A percentile compares a stretch with the other conserved stretches of the same genome.
Conservation (phyloP, 192 early-diverging fungal genomes). For the Mortierella claussenii region DNA sequence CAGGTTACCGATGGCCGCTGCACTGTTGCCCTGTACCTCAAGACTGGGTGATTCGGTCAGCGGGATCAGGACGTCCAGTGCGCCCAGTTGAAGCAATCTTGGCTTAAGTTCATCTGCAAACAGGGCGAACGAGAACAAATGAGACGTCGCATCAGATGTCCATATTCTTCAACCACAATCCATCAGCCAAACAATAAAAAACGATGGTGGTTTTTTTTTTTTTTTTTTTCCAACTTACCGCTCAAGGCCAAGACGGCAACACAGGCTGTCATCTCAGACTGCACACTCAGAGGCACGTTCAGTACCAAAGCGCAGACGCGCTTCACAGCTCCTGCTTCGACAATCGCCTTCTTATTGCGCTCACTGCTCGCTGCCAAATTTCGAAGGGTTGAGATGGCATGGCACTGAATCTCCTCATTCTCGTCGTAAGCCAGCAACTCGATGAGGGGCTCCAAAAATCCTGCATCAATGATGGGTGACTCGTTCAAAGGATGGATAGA, state of each 20-base stretch:
- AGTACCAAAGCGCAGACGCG: constrained; percentile 69
- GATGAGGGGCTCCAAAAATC: constrained; percentile 76
- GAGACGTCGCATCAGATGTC: background rate
- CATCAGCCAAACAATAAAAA: too few relatives aligned
- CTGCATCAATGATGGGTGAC: constrained; percentile 83
- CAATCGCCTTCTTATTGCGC: constrained; percentile 78
- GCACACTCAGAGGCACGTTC: constrained; percentile 66
- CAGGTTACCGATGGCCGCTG: constrained; percentile 81
- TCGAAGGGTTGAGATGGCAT: constrained; percentile 85
- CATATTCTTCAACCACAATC: too few relatives aligned
- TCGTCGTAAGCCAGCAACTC: constrained; percentile 71
- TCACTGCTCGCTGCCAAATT: constrained; percentile 85
- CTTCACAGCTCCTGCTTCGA: constrained; percentile 81
- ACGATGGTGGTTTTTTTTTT: too few relatives aligned
- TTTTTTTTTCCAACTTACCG: too few relatives aligned
- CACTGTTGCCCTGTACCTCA: constrained; percentile 83
- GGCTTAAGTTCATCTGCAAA: constrained; percentile 73
- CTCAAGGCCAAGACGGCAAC: constrained; percentile 84
- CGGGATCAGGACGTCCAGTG: constrained; percentile 76
- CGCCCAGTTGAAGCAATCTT: constrained; percentile 66
- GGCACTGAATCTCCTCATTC: constrained; percentile 88
- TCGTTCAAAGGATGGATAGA: constrained; percentile 90
- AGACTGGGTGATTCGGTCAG: constrained; percentile 64
- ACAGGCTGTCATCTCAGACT: constrained; percentile 86
- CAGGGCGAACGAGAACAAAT: background rate